Percentiles rank a stretch among this genome's conserved stretches.
Evolutionary conservation across 805 yeast species (phyloP).

Genomic region (Myxozyma geophila): DNA sequence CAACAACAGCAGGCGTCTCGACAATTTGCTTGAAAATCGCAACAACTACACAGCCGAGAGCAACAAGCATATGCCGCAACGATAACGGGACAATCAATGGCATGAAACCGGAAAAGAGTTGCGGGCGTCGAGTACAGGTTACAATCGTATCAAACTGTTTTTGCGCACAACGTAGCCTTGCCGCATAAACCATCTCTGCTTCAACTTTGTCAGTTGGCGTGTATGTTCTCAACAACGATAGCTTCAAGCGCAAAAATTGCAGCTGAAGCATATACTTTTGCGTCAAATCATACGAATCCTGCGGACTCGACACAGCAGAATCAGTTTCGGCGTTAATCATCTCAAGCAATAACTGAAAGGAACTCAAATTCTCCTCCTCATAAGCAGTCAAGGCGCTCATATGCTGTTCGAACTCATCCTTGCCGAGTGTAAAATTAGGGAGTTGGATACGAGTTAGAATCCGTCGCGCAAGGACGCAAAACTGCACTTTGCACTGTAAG

Average conservation of each 20-base stretch:
- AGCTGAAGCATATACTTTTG: slow-evolving; percentile 33
- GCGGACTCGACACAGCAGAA: slow-evolving; percentile 24
- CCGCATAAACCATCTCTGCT: not conserved
- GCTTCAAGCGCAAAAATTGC: slow-evolving; percentile 19
- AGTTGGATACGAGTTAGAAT: slow-evolving; percentile 9
- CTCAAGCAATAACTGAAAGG: slow-evolving; percentile 31
- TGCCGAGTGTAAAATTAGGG: slow-evolving; percentile 10
- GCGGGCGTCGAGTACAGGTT: slow-evolving; percentile 23
- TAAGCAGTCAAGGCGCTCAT: slow-evolving; percentile 9
- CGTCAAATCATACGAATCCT: slow-evolving; percentile 31
- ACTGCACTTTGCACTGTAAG: slow-evolving; percentile 17
- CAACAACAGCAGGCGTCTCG: slow-evolving; percentile 8
- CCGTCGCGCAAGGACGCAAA: slow-evolving; percentile 19
- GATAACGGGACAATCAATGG: slow-evolving; percentile 24
- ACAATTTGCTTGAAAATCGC: slow-evolving; percentile 5
- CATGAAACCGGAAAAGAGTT: slow-evolving; percentile 26
- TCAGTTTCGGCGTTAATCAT: slow-evolving; percentile 26
- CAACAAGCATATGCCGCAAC: slow-evolving; percentile 6
- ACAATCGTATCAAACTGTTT: slow-evolving; percentile 27
- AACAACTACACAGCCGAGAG: not conserved
- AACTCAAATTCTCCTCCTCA: slow-evolving; percentile 29
- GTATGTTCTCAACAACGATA: slow-evolving; percentile 19
- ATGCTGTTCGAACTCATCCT: slow-evolving; percentile 14
- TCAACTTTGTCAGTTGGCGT: slow-evolving; percentile 9
- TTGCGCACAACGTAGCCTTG: slow-evolving; percentile 15